Evolutionary conservation across 805 yeast genomes (phyloP).

Genomic region (Yamadazyma olivae): DNA sequence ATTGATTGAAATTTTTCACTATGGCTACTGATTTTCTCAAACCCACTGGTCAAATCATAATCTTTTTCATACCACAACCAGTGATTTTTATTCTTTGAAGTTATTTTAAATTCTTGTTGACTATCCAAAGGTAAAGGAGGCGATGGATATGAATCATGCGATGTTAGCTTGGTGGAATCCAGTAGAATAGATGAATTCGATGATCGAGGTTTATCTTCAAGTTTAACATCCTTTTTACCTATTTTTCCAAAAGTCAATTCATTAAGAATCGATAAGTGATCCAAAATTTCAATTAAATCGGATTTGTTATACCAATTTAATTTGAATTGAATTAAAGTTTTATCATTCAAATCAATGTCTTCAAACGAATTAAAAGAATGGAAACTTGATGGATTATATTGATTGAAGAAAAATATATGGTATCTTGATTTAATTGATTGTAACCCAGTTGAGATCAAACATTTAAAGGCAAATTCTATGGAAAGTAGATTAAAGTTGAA

Average conservation of each 20-base stretch:
- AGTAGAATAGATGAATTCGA: constrained; percentile 1
- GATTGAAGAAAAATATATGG: constrained; percentile 16
- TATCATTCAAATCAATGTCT: constrained; percentile 9
- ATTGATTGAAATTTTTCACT: constrained; percentile 16
- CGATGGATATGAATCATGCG: constrained; percentile 1
- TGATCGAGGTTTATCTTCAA: neutral
- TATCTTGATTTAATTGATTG: constrained; percentile 24
- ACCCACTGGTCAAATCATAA: constrained; percentile 12
- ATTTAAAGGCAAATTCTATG: constrained; percentile 18
- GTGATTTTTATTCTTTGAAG: constrained; percentile 3
- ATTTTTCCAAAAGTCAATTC: neutral
- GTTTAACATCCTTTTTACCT: too few relatives aligned
- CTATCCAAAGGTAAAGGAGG: constrained; percentile 2
- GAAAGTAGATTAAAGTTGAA: constrained; percentile 16
- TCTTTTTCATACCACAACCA: constrained; percentile 35
- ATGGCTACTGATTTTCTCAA: constrained; percentile 5
- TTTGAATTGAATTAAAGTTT: constrained; percentile 10
- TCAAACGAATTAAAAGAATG: constrained; percentile 1
- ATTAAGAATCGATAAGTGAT: constrained; percentile 7
- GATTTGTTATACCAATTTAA: constrained; percentile 12
- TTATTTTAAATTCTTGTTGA: neutral
- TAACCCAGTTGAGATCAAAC: constrained; percentile 23
- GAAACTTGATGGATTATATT: constrained; percentile 9
- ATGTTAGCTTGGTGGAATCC: neutral
- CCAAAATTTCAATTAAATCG: constrained; percentile 6